A percentile compares a stretch with the other conserved stretches of the same genome.
These are phyloP conservation scores for Tagetes erecta DNA, from an alignment of 129 eudicot genomes.

Conservation along the genomic window DNA sequence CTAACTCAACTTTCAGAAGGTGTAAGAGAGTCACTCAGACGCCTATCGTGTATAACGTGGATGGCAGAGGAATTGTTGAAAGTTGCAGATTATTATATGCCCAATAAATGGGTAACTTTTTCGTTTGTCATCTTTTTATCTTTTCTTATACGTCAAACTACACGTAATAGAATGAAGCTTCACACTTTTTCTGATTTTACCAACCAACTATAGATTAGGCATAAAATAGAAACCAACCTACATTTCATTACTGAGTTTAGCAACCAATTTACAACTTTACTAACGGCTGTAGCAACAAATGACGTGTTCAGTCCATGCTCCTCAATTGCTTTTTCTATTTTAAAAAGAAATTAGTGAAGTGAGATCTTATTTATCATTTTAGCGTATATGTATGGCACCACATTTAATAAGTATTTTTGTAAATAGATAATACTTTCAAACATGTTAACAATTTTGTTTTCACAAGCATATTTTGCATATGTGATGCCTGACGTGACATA, in stretches of 20 bases:
- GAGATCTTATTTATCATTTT: neutral
- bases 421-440: neutral
- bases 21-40: slow-evolving; percentile 79
- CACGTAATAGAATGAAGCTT: neutral
- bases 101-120: slow-evolving; percentile 81
- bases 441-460: neutral
- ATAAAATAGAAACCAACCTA: neutral
- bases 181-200: neutral
- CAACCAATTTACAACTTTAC: neutral
- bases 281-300: neutral
- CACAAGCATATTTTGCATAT: neutral
- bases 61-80: slow-evolving; percentile 85
- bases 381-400: neutral
- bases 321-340: neutral
- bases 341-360: neutral
- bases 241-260: neutral
- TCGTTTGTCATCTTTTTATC: neutral
- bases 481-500: neutral
- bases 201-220: neutral
- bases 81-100: slow-evolving; percentile 78
- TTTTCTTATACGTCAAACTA: neutral
- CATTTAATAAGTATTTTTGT: too few species aligned
- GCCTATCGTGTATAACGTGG: slow-evolving; percentile 73
- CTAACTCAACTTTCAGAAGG: slow-evolving; percentile 74
- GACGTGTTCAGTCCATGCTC: neutral